phyloP scores from a whole-genome alignment of 805 yeast genomes.

The Candida gorgasii region DNA sequence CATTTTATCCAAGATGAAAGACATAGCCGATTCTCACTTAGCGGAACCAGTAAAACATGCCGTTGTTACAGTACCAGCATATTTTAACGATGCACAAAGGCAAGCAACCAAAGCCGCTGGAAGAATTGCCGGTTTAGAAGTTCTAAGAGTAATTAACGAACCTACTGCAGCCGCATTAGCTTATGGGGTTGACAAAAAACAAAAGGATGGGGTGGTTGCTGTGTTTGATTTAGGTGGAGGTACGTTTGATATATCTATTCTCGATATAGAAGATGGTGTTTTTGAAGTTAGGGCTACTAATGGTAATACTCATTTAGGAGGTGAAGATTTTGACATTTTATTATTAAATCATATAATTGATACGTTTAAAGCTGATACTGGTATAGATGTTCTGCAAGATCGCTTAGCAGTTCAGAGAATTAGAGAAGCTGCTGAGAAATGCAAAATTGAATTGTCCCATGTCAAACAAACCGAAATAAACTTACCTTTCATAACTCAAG shows the following conservation, averaged over 20 bases:
- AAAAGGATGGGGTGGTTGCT: constrained; percentile 52
- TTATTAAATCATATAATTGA: constrained; percentile 58
- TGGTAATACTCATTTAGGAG: constrained; percentile 85
- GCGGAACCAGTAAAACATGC: constrained; percentile 56
- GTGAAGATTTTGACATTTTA: constrained; percentile 79
- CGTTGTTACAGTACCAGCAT: constrained; percentile 83
- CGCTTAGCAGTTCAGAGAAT: constrained; percentile 69
- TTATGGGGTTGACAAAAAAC: constrained; percentile 64
- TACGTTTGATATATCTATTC: constrained; percentile 76
- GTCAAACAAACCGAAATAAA: constrained; percentile 60
- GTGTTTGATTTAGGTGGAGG: constrained; percentile 85
- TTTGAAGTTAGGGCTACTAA: constrained; percentile 82
- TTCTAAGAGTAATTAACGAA: constrained; percentile 75
- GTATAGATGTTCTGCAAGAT: constrained; percentile 50
- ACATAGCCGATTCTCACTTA: constrained; percentile 60
- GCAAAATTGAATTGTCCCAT: constrained; percentile 74
- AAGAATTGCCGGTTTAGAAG: constrained; percentile 70
- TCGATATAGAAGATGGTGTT: constrained; percentile 78
- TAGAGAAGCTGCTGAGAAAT: constrained; percentile 76
- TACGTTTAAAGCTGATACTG: constrained; percentile 53
- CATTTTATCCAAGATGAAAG: constrained; percentile 64
- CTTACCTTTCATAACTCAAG: constrained; percentile 66
- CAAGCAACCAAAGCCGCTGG: constrained; percentile 86
- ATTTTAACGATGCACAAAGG: constrained; percentile 76
- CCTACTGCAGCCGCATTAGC: constrained; percentile 88